These are phyloP conservation scores for Endocladia muricata DNA, from an alignment of 31 red algal genomes.

Conservation along the genomic window DNA sequence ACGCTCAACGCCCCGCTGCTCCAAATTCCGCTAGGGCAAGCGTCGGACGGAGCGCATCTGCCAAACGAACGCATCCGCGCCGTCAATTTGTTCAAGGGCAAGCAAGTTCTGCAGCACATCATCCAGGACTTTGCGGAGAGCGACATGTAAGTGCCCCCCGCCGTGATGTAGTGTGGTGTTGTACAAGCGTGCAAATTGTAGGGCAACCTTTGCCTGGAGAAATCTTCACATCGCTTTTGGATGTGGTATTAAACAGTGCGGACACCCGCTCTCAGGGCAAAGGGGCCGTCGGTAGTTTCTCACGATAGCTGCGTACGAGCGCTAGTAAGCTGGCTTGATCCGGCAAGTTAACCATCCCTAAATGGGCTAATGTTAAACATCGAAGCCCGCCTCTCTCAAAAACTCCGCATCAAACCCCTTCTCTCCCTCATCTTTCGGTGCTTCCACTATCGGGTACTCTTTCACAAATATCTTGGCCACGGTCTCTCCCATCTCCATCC, in stretches of 20 bases:
- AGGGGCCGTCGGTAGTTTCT: no score
- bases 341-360: no score
- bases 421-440: neutral
- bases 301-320: no score
- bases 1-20: slow-evolving; percentile 61
- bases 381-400: neutral
- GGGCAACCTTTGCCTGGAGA: no score
- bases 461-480: neutral
- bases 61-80: slow-evolving; percentile 84
- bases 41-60: slow-evolving; percentile 81
- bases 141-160: neutral
- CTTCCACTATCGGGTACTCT: neutral
- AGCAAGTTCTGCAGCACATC: slow-evolving; percentile 60
- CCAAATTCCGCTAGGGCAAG: slow-evolving; percentile 84
- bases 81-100: slow-evolving; percentile 69
- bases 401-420: neutral
- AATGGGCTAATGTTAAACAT: slow-evolving; percentile 8
- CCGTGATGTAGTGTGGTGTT: neutral
- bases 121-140: slow-evolving; percentile 41
- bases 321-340: no score
- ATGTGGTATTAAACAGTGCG: no score
- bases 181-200: neutral
- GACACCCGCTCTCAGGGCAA: no score
- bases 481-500: neutral
- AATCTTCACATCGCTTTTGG: no score